Base-by-base conservation (phyloP, 345 rosid species). In the Aquilaria yunnanensis region DNA sequence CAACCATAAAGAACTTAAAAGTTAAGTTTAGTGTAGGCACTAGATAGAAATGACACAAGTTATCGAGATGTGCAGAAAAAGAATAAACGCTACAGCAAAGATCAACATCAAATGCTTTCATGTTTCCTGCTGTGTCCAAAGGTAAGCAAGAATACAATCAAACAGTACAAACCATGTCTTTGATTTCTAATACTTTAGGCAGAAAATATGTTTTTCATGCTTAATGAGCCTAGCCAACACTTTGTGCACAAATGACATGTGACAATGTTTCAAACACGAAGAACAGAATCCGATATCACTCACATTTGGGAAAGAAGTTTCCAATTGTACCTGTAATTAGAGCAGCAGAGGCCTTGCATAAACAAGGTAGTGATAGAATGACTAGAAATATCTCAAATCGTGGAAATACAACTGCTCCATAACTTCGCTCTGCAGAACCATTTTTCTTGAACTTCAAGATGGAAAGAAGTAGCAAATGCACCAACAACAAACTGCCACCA, bases 331-430 rank as follows among this genome's bases (percentile, higher is more conserved):
- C 96, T 81, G 62, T 80, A 67, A 87, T 62, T 49, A 93, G 67
- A 69, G 82, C 70, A 65, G 87, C 75, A 12, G 92, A 83, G 57
- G 86, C 98, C 77, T 74, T 73, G 67, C 85, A 90, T 60, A 79
- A 56, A 74, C 92, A 84, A 48, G 96, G 96, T 62, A 86, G 76
- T 14, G 86, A 92, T 56, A 90, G 89, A 74, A 88, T 72, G 58
- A 79, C 64, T 61, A 93, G 86, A 83, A 83, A 84, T 29, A 93
- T 81, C 81, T 88, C 96, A 54, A 90, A 82, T 80, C 92, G 81
- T 53, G 97, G 96, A 72, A 93, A 82, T 60, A 77, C 63, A 62
- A 90, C 80, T 46, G 84, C 85, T 60, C 98, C 96, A 41, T 82
- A 77, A 59, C 60, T 70, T 62, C 74, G 68, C 74, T 77, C 81